A percentile compares a stretch with the other conserved stretches of the same genome.
These are phyloP conservation scores for Termitomyces sp. DNA, from an alignment of 768 basidiomycete species.

Conservation along the genomic window DNA sequence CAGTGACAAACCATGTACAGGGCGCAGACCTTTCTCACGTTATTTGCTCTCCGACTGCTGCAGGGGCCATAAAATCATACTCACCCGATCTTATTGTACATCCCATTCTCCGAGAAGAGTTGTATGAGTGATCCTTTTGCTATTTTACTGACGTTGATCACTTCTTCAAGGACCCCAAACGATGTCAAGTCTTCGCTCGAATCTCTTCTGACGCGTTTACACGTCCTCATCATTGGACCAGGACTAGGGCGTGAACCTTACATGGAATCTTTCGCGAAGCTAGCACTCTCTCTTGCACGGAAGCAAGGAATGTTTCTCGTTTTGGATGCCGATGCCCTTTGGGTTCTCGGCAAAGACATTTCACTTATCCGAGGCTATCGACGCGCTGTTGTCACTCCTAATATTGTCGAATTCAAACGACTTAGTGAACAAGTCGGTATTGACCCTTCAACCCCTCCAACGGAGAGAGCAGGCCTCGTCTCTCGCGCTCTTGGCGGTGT, in stretches of 20 bases:
- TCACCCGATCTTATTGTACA: slow-evolving; percentile 98
- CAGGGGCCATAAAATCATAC: slow-evolving; percentile 93
- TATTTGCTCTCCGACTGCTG: slow-evolving; percentile 92
- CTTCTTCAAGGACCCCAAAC: slow-evolving; percentile 38
- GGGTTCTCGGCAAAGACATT: slow-evolving; percentile 73
- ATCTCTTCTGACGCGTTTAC: slow-evolving; percentile 78
- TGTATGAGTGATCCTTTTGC: slow-evolving; percentile 34
- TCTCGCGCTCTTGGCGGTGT: slow-evolving; percentile 80
- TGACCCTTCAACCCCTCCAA: slow-evolving; percentile 44
- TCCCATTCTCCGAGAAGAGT: slow-evolving; percentile 74
- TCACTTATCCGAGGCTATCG: slow-evolving; percentile 79
- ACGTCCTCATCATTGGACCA: slow-evolving; percentile 91
- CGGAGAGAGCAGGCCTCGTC: slow-evolving; percentile 63
- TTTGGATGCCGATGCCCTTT: slow-evolving; percentile 91
- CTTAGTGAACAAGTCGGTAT: slow-evolving; percentile 73
- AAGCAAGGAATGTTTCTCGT: slow-evolving; percentile 81
- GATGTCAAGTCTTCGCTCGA: slow-evolving; percentile 50
- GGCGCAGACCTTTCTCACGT: slow-evolving; percentile 96
- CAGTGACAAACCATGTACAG: slow-evolving; percentile 28
- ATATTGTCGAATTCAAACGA: slow-evolving; percentile 89
- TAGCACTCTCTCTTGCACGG: slow-evolving; percentile 75
- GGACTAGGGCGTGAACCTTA: slow-evolving; percentile 88
- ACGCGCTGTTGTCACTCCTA: slow-evolving; percentile 88
- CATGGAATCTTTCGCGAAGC: slow-evolving; percentile 81
- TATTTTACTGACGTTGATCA: neutral